These are phyloP conservation scores for Fraxinus americana DNA, from an alignment of 257 asterid genomes.

Conservation along the genomic window DNA sequence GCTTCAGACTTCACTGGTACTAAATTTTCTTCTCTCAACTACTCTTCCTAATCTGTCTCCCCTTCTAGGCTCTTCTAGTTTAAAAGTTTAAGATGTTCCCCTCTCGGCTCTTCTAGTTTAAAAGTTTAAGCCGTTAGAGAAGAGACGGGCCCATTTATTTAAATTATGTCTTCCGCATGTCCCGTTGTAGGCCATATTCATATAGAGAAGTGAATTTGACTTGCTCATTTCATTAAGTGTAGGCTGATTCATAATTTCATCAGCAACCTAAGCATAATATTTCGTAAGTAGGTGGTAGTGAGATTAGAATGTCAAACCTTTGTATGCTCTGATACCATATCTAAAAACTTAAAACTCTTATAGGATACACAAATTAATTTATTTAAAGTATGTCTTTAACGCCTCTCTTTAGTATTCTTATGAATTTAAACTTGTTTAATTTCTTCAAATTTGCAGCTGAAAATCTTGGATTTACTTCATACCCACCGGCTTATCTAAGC, in stretches of 20 bases:
- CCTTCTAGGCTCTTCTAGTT: not conserved
- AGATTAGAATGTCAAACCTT: too few species aligned
- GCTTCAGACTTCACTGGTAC: slow-evolving; percentile 84
- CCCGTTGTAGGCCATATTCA: too few species aligned
- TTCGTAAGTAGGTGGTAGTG: too few species aligned
- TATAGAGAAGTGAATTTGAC: too few species aligned
- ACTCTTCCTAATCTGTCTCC: not conserved
- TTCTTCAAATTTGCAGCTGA: slow-evolving; percentile 58
- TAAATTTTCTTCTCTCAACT: slow-evolving; percentile 20
- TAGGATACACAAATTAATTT: too few species aligned
- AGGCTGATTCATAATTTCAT: too few species aligned
- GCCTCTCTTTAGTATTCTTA: too few species aligned
- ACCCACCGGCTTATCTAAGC: slow-evolving; percentile 75
- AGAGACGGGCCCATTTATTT: not conserved
- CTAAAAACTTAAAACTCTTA: too few species aligned
- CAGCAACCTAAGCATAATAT: too few species aligned
- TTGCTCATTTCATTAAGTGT: too few species aligned
- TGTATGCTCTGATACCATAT: too few species aligned
- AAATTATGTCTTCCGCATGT: not conserved
- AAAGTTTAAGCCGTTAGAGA: not conserved
- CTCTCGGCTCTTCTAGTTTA: not conserved
- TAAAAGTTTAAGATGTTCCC: not conserved
- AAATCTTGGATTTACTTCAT: slow-evolving; percentile 75
- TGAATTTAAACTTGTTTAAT: not conserved
- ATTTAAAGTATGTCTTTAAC: too few species aligned